Evolutionary conservation across 2,329 filamentous ascomycete genomes (phyloP), one percentile per base, ranked within the genome.

Genomic region (Sclerotinia spermophila): DNA sequence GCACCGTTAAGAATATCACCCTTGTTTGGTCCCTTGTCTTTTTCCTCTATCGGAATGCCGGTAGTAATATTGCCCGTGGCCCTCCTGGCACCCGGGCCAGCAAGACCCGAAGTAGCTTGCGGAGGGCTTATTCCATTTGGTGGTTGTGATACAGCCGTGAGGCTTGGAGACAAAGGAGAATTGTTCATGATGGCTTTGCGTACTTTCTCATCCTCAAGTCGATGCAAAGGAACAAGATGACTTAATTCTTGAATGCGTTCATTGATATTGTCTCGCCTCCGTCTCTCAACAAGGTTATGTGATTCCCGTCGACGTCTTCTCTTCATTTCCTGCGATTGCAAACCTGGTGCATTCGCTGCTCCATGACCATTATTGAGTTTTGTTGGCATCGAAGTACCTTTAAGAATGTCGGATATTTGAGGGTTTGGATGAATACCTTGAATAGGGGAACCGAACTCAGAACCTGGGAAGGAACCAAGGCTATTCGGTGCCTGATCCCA

Each of bases 21-120:
- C 83, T 99, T 99, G 85, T 98, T 98, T 8, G 96, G 96, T 0
- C 96, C 96, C 80, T 98, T 98, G 82, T 99, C 96, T 80, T 98
- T 98, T 76, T 98, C 96, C 77, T 99, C 96, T 48, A 97, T 87
- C 0, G 96, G 95, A 42, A 98, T 86, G 21, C 94, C 94, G 74
- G 95, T 95, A 8, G 94, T 97, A 77, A 97, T 97, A 79, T 92
- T 96, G 51, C 92, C 92, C 10, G 81, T 88, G 42, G 94, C 94
- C 73, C 94, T 89, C 74, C 94, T 88, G 55, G 93, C 94, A 74
- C 90, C 92, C 35, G 92, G 92, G 24, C 93, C 94, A 67, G 94
- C 94, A 69, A 97, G 87, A 58, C 96, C 88, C 1, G 94, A 97
- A 0, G 94, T 97, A 35, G 94, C 94, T 76, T 89, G 87, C n/a